phyloP scores from a whole-genome alignment of 352 stramenopile genomes.

The Halophytophthora batemanensis region DNA sequence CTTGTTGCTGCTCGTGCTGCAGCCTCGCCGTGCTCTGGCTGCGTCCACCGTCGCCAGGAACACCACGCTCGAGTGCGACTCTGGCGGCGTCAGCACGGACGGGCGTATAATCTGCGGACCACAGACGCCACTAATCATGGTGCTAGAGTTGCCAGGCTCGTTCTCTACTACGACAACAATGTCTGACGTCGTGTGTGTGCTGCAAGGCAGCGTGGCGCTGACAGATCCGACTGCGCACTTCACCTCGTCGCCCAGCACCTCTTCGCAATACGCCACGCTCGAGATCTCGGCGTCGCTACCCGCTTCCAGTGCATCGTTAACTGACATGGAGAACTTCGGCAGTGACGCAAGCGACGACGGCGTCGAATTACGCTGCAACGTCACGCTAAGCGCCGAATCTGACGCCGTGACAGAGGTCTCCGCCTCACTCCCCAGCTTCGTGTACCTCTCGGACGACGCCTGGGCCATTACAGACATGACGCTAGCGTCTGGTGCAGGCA shows the following conservation, averaged over 20 bases:
- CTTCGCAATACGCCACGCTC: neutral
- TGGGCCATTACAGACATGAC: conserved; percentile 10
- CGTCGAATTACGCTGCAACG: neutral
- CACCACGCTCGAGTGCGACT: too few relatives aligned
- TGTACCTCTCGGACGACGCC: conserved; percentile 5
- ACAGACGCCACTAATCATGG: neutral
- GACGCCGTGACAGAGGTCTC: neutral
- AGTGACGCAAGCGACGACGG: neutral
- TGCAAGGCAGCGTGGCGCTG: neutral
- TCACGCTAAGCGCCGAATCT: neutral
- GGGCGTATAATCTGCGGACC: too few relatives aligned
- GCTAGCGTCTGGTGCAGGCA: neutral
- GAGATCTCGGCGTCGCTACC: neutral
- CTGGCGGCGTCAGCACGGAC: too few relatives aligned
- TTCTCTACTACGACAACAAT: neutral
- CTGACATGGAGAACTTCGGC: neutral
- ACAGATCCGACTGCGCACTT: neutral
- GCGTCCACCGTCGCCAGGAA: too few relatives aligned
- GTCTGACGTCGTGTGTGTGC: neutral
- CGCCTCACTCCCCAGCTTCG: conserved; percentile 2
- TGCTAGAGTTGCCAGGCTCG: neutral
- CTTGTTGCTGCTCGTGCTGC: too few relatives aligned
- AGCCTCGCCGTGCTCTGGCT: too few relatives aligned
- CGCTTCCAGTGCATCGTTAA: neutral
- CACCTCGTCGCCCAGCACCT: neutral